Evolutionary conservation across 179 eudicot genomes (phyloP), one percentile per base, ranked within the genome.

Genomic region (Sideroxylon spinosum): DNA sequence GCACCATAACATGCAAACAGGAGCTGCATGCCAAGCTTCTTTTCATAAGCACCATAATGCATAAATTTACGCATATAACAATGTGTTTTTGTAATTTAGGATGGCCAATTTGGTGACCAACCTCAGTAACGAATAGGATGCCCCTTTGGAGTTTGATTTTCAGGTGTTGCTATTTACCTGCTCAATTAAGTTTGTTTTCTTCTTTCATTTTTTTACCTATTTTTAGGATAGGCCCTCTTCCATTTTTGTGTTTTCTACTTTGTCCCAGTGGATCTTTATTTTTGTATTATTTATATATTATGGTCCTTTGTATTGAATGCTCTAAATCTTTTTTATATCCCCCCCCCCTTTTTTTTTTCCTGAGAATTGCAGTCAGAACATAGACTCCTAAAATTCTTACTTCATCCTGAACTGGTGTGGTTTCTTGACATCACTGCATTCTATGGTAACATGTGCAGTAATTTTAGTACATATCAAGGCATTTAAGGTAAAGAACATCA

Each of bases 261-360:
- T 14, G 12, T 52, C 16, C 56, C 12, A 14, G 12, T 52, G 10
- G 56, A 52, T 52, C 14, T 9, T 52, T 52, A 14, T 52, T 14
- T 52, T 10, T 52, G 2, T 52, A 52, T 52, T 14, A 52, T 44
- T 1, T 68, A 37, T 68, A 9, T 44, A 44, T n/a, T 0, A 16
- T 5, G 11, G 6, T 50, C 48, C n/a, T 8, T 19, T 9, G 37
- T 17, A 19, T 68, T 26, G 9, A 48, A 48, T 68, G 53, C 32
- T 59, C 23, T 19, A 44, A 44, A 68, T 68, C 55, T 68, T n/a
- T 44, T 66, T 66, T 48, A 66, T 66, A 19, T 68, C 72, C 72
- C 50, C 37, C n/a, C n/a, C n/a, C n/a, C n/a, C n/a, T n/a, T n/a
- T 68, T 11, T 37, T 44, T 65, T 63, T 10, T 68, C 9, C 1